Evolutionary conservation across 345 rosid genomes (phyloP), one percentile per base, ranked within the genome.

Genomic region (Gossypium bickii): DNA sequence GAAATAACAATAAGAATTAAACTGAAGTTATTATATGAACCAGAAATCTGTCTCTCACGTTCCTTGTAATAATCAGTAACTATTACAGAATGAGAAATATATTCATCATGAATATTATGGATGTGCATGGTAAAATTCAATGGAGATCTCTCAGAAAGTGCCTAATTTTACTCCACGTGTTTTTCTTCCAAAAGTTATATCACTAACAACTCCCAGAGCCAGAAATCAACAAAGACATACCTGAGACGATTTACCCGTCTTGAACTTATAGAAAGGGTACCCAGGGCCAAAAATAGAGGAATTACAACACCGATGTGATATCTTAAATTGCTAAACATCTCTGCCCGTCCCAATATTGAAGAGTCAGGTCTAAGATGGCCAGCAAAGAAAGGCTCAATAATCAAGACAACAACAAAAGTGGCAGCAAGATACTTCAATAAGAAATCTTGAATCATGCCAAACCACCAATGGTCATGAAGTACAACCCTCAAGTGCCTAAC

Each of bases 391-490:
- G 99, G 99, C 82, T 93, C 99, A 49, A 96, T 92, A 77, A 93
- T 93, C 85, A 96, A 85, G 74, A 93, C 79, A 77, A 91, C 96
- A 61, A 98, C 97, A 74, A 95, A 91, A 13, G 99, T 95, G 34
- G 99, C 98, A 69, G 97, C 98, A 74, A 95, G 96, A 85, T 95
- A 95, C 83, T 95, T 95, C 79, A 93, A 82, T 73, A 95, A 80
- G 82, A 95, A 95, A 83, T 95, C 99, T 74, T 95, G 98, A 82
- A 96, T 92, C 97, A 96, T 96, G 83, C 97, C 98, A 85, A 96
- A 96, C 99, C 99, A 96, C 99, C 99, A 96, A 76, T 93, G 96
- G 25, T 96, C 93, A 76, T 90, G 97, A 83, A 88, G 93, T 71
- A 96, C 99, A 44, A 58, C 66, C 66, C 44, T 61, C 66, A 29